These are phyloP conservation scores for Cystobasidium onofrii DNA, from an alignment of 768 basidiomycete genomes.

Conservation along the genomic window DNA sequence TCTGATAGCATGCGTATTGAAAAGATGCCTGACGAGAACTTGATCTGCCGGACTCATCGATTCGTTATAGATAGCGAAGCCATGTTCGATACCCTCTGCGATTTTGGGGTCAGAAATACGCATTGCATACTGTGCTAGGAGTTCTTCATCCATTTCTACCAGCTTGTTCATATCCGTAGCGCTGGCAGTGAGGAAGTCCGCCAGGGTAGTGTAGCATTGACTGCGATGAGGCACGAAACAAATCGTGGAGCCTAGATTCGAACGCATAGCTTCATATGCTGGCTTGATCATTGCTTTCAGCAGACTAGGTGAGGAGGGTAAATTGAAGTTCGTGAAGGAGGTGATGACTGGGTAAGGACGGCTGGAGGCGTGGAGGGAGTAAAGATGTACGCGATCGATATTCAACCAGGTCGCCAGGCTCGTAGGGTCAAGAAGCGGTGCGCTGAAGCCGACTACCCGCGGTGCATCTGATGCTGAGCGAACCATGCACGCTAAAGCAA, in stretches of 20 bases:
- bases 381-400: conserved; percentile 57
- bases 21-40: conserved; percentile 67
- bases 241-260: conserved; percentile 51
- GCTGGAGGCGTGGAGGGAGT: conserved; percentile 71
- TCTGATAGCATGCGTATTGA: conserved; percentile 65
- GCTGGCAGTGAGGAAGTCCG: conserved; percentile 79
- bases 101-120: conserved; percentile 59
- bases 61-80: conserved; percentile 79
- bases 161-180: conserved; percentile 55
- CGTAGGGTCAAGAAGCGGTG: conserved; percentile 68
- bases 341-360: conserved; percentile 69
- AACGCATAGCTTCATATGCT: conserved; percentile 62
- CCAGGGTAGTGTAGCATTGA: conserved; percentile 65
- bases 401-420: conserved; percentile 78
- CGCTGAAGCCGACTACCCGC: conserved; percentile 68
- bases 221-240: conserved; percentile 79
- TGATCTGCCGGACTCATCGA: conserved; percentile 63
- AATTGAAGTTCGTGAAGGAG: conserved; percentile 67
- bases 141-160: conserved; percentile 50
- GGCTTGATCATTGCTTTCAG: conserved; percentile 90
- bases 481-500: conserved; percentile 61
- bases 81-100: conserved; percentile 66
- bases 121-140: conserved; percentile 56
- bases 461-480: conserved; percentile 56
- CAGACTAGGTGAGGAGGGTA: conserved; percentile 74